These are phyloP conservation scores for Nitzschia putrida DNA, from an alignment of 108 stramenopile species.

Conservation along the genomic window DNA sequence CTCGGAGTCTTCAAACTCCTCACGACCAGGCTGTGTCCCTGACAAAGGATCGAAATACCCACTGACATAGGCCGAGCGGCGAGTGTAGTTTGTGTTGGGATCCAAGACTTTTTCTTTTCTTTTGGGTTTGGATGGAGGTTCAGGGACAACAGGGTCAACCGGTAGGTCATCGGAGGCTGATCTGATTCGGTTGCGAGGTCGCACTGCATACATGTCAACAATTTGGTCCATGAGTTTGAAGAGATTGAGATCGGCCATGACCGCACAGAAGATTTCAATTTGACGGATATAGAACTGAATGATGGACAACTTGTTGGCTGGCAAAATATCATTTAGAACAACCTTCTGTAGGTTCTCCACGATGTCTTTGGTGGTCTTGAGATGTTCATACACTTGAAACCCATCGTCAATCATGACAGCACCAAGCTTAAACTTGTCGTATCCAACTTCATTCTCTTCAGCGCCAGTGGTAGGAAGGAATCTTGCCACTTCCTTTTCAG, in stretches of 20 bases:
- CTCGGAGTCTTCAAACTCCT: slow-evolving; percentile 7
- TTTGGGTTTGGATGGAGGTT: slow-evolving; percentile 1
- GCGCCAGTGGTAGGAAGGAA: slow-evolving; percentile 23
- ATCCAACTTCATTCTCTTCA: slow-evolving; percentile 13
- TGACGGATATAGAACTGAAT: slow-evolving; percentile 26
- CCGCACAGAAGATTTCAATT: slow-evolving; percentile 26
- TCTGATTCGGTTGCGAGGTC: slow-evolving; percentile 13
- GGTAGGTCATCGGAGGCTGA: too few species aligned
- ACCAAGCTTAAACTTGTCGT: slow-evolving; percentile 36
- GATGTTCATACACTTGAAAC: slow-evolving; percentile 25
- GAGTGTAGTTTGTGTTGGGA: slow-evolving; percentile 14
- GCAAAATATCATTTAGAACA: slow-evolving; percentile 15
- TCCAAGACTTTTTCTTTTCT: slow-evolving; percentile 6
- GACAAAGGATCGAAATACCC: slow-evolving; percentile 22
- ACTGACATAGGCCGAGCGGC: background rate
- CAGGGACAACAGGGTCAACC: background rate
- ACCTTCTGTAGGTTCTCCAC: slow-evolving; percentile 4
- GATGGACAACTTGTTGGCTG: slow-evolving; percentile 12
- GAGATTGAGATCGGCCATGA: slow-evolving; percentile 33
- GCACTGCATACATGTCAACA: slow-evolving; percentile 16
- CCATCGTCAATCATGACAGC: slow-evolving; percentile 27
- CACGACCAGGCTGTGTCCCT: slow-evolving; percentile 13
- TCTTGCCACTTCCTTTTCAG: slow-evolving; percentile 19
- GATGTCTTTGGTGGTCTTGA: slow-evolving; percentile 19
- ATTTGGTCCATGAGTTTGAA: slow-evolving; percentile 24